Evolutionary conservation across 129 eudicot genomes (phyloP), one percentile per base, ranked within the genome.

Genomic region (Lactuca sativa): DNA sequence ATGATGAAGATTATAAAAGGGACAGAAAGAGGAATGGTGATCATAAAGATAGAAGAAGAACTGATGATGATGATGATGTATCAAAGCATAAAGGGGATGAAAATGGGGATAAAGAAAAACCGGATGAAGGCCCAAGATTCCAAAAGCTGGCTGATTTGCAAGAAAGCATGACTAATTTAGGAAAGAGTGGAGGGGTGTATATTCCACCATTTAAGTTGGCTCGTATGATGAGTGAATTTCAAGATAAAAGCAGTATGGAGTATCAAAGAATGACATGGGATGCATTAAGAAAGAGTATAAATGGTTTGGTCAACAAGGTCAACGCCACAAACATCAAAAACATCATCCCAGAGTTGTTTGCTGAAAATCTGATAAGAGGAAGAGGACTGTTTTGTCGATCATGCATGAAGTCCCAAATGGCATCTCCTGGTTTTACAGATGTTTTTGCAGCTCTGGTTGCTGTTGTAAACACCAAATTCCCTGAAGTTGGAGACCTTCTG

Each of bases 371-470:
- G 66, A 90, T 93, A n/a, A 64, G 99, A 48, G 99, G 99, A 51
- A 81, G 95, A 58, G 97, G 99, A 10, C 58, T 93, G 15, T 93
- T 90, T 57, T 93, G 99, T 70, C 84, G 95, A 13, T 90, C 99
- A 4, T 93, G 99, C 77, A 87, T 93, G 87, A 93, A 93, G 86
- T 86, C 97, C 10, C 99, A 93, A 61, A 87, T 90, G 99, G 99
- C 97, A 7, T 93, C 95, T 60, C 97, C 99, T 4, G 90, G 90
- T 7, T 93, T 93, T 67, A 93, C 99, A 2, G 97, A 90, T 34
- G 97, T 93, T 4, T 89, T 93, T 87, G 95, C 99, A 56, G 95
- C 99, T 3, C 72, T 93, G 32, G 95, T 87, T 82, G 90, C 95
- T 66, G 95, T 93, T 61, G 99, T 90, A 5, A 93, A 93, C 56